Evolutionary conservation across 108 stramenopile genomes (phyloP).

Genomic region (Fragilaria crotonensis): DNA sequence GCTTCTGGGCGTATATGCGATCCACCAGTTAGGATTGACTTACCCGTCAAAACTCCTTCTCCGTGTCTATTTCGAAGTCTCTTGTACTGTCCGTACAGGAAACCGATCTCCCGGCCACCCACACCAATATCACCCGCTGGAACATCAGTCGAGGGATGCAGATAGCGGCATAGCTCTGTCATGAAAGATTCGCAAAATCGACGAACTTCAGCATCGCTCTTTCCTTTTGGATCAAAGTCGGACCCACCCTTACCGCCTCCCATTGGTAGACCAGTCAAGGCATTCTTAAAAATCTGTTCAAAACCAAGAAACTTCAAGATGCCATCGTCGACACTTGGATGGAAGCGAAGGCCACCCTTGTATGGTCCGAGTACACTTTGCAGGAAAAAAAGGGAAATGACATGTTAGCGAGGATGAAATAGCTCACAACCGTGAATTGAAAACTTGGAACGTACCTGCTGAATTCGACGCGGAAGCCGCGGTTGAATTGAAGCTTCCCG

Average conservation of each 20-base stretch:
- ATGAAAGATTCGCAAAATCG: slow-evolving; percentile 83
- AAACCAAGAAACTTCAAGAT: slow-evolving; percentile 83
- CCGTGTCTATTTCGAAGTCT: slow-evolving; percentile 51
- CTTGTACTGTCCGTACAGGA: slow-evolving; percentile 80
- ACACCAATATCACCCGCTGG: slow-evolving; percentile 87
- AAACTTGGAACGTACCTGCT: slow-evolving; percentile 26
- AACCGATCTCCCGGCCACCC: slow-evolving; percentile 74
- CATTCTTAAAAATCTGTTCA: slow-evolving; percentile 82
- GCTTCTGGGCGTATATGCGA: slow-evolving; percentile 66
- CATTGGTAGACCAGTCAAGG: slow-evolving; percentile 63
- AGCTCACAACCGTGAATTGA: not conserved
- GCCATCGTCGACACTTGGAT: slow-evolving; percentile 79
- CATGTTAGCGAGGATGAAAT: not conserved
- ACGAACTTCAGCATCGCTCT: slow-evolving; percentile 59
- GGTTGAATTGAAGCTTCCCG: slow-evolving; percentile 29
- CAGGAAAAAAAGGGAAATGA: not conserved
- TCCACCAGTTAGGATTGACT: slow-evolving; percentile 55
- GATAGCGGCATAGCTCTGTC: slow-evolving; percentile 56
- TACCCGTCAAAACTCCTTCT: slow-evolving; percentile 71
- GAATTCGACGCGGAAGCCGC: slow-evolving; percentile 84
- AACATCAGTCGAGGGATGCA: slow-evolving; percentile 71
- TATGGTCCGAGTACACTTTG: slow-evolving; percentile 86
- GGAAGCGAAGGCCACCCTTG: slow-evolving; percentile 90
- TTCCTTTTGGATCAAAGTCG: slow-evolving; percentile 82
- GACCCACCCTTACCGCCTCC: slow-evolving; percentile 66